Percentiles rank a stretch among this genome's conserved stretches.
Evolutionary conservation across 1,284 basidiomycete genomes (phyloP).

Genomic region (Heterobasidion occidentale): DNA sequence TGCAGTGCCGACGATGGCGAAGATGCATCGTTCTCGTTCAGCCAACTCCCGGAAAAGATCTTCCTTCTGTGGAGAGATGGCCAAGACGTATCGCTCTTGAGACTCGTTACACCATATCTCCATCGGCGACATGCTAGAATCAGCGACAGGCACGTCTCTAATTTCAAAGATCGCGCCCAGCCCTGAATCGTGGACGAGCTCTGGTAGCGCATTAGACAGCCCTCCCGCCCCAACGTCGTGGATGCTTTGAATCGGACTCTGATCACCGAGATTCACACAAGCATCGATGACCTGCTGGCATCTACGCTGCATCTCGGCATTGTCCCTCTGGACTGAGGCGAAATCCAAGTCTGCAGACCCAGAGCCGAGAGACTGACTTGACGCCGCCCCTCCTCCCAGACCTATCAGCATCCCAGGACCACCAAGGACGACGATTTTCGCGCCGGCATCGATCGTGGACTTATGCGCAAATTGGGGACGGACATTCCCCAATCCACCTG

Average conservation of each 20-base stretch:
- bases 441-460: conserved; percentile 64
- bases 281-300: conserved; percentile 97
- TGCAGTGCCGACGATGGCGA: conserved; percentile 84
- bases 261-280: conserved; percentile 61
- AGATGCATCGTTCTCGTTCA: conserved; percentile 87
- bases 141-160: conserved; percentile 87
- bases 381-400: conserved; percentile 93
- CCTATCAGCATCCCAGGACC: conserved; percentile 97
- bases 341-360: conserved; percentile 93
- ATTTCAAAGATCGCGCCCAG: conserved; percentile 95
- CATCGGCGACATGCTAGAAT: conserved; percentile 95
- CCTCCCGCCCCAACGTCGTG: conserved; percentile 99
- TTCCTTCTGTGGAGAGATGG: conserved; percentile 59
- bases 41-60: conserved; percentile 73
- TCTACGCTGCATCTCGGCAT: conserved; percentile 96
- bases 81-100: conserved; percentile 97
- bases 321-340: conserved; percentile 95
- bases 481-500: conserved; percentile 93
- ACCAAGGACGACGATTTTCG: conserved; percentile 91
- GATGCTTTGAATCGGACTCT: conserved; percentile 89
- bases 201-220: conserved; percentile 92
- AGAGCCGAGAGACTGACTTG: conserved; percentile 84
- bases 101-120: conserved; percentile 99
- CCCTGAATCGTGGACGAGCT: conserved; percentile 92
- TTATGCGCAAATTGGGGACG: conserved; percentile 78